Conservation (phyloP, 352 stramenopile genomes). For the Phytopythium ostracodes region DNA sequence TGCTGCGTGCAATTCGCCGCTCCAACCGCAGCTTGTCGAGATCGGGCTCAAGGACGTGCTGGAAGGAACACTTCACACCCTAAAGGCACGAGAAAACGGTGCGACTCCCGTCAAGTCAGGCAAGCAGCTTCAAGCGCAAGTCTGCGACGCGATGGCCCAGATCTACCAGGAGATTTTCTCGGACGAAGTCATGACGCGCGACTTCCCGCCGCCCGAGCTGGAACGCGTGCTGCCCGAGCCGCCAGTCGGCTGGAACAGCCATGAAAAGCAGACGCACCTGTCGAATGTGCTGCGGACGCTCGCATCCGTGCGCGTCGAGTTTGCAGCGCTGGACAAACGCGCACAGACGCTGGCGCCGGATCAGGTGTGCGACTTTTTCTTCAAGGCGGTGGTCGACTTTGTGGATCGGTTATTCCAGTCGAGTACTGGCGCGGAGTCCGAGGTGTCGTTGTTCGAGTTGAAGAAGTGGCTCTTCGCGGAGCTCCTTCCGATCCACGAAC, state of each 20-base stretch:
- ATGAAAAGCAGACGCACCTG: conserved; percentile 24
- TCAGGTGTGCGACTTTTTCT: conserved; percentile 52
- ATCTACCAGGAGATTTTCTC: conserved; percentile 26
- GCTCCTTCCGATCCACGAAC: conserved; percentile 51
- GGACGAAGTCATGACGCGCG: conserved; percentile 23
- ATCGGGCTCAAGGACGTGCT: conserved; percentile 41
- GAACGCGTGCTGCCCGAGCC: conserved; percentile 27
- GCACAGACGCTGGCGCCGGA: conserved; percentile 13
- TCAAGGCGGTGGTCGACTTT: conserved; percentile 44
- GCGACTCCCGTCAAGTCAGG: background rate
- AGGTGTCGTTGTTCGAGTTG: conserved; percentile 53
- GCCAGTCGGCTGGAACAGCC: conserved; percentile 30
- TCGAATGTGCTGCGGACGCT: conserved; percentile 25
- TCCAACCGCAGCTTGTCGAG: conserved; percentile 14
- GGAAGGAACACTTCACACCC: conserved; percentile 11
- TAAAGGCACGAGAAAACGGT: background rate
- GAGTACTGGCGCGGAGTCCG: conserved; percentile 5
- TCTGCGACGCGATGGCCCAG: background rate
- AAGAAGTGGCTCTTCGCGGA: conserved; percentile 54
- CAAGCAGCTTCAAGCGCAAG: conserved; percentile 2
- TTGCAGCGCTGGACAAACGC: conserved; percentile 11
- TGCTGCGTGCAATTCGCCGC: conserved; percentile 7
- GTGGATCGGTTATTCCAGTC: conserved; percentile 53
- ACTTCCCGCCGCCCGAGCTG: conserved; percentile 41
- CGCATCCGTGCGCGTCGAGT: conserved; percentile 16